Percentiles rank a stretch among this genome's conserved stretches.
These are phyloP conservation scores for Sclerotinia borealis DNA, from an alignment of 2,329 filamentous ascomycete genomes.

Conservation along the genomic window DNA sequence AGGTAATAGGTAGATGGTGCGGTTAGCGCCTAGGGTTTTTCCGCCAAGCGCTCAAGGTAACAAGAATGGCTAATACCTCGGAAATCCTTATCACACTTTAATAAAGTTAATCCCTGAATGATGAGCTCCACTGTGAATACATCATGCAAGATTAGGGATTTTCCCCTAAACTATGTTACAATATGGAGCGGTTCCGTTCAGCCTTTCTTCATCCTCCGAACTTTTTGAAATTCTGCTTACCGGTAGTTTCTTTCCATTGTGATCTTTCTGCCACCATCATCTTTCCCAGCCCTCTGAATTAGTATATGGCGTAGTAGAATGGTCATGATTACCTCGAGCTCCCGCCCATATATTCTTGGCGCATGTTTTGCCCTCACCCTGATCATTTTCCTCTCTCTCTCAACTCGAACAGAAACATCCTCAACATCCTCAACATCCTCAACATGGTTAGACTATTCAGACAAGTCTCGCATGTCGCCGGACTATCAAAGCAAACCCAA, in stretches of 20 bases:
- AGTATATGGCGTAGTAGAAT: neutral
- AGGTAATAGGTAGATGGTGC: neutral
- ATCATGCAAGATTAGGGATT: neutral
- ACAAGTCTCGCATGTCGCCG: neutral
- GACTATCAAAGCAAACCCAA: too few relatives aligned
- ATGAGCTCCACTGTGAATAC: neutral
- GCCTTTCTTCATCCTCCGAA: neutral
- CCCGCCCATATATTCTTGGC: neutral
- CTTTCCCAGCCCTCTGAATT: neutral
- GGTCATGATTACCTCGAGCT: neutral
- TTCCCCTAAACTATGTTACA: neutral
- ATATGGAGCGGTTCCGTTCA: neutral
- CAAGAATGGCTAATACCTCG: neutral
- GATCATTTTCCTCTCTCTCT: neutral
- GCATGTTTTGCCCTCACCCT: neutral
- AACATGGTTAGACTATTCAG: slow-evolving; percentile 5
- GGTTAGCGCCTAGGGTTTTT: neutral
- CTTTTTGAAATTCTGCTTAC: neutral
- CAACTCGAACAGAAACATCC: neutral
- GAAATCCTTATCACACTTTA: neutral
- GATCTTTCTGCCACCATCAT: neutral
- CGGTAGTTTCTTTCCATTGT: neutral
- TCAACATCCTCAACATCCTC: neutral
- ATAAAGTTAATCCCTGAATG: neutral
- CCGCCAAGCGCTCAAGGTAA: neutral